Evolutionary conservation across 1,284 basidiomycete genomes (phyloP).

Genomic region (Spongiforma sp.): DNA sequence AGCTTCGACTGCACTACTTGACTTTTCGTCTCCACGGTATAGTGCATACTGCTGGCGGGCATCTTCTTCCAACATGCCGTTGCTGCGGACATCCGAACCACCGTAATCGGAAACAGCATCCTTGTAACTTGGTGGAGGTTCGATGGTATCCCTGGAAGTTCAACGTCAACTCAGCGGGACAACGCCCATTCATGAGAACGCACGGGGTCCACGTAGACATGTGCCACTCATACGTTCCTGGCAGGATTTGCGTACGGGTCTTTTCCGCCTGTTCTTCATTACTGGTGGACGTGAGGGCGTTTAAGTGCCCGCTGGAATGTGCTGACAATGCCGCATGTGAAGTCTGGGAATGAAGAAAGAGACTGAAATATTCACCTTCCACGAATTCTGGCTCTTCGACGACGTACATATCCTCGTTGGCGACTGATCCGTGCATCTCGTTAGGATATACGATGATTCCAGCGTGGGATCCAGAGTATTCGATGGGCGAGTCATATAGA

Average conservation of each 20-base stretch:
- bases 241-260: neutral
- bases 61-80: neutral
- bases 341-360: neutral
- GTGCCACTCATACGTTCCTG: neutral
- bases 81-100: neutral
- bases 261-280: neutral
- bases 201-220: constrained; percentile 1
- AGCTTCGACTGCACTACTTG: too few species aligned
- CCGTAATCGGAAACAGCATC: constrained; percentile 4
- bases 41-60: neutral
- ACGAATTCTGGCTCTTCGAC: neutral
- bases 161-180: neutral
- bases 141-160: neutral
- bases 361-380: neutral
- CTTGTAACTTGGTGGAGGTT: constrained; percentile 18
- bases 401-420: neutral
- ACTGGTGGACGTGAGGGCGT: neutral
- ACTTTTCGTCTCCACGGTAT: neutral
- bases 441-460: neutral
- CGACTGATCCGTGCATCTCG: neutral
- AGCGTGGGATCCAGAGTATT: neutral
- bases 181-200: neutral
- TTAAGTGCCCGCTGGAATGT: neutral
- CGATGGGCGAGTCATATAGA: neutral
- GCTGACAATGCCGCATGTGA: neutral